Evolutionary conservation across 2,329 filamentous ascomycete genomes (phyloP).

Genomic region (Alternaria incomplexa): DNA sequence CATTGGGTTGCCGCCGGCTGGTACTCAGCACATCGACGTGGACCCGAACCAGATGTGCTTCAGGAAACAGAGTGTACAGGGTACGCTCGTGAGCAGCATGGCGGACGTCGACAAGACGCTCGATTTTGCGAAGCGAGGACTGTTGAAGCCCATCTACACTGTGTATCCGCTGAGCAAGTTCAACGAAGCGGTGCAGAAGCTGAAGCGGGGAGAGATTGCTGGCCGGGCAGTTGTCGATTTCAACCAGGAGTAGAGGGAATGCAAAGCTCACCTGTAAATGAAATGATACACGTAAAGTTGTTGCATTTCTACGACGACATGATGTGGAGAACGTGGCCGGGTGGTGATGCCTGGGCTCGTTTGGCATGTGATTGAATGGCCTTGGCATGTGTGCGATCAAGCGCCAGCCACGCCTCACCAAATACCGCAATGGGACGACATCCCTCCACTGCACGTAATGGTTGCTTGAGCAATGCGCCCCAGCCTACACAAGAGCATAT

Average conservation of each 20-base stretch:
- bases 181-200: conserved; percentile 58
- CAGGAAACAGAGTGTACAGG: conserved; percentile 44
- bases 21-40: conserved; percentile 38
- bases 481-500: conserved; percentile 30
- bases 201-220: conserved; percentile 58
- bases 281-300: not conserved
- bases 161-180: conserved; percentile 56
- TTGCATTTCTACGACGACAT: not conserved
- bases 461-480: conserved; percentile 37
- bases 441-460: conserved; percentile 18
- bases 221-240: conserved; percentile 63
- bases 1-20: conserved; percentile 51
- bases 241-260: conserved; percentile 45
- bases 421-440: not conserved
- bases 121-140: conserved; percentile 57
- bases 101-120: conserved; percentile 55
- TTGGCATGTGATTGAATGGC: conserved; percentile 4
- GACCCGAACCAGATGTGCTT: conserved; percentile 45
- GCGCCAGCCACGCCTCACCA: conserved; percentile 22
- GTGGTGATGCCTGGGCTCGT: not conserved
- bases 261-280: not conserved
- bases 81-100: conserved; percentile 55
- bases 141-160: conserved; percentile 58
- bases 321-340: not conserved
- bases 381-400: conserved; percentile 16